Evolutionary conservation across 2,329 filamentous ascomycete genomes (phyloP).

Genomic region (Trichoderma polysporum): DNA sequence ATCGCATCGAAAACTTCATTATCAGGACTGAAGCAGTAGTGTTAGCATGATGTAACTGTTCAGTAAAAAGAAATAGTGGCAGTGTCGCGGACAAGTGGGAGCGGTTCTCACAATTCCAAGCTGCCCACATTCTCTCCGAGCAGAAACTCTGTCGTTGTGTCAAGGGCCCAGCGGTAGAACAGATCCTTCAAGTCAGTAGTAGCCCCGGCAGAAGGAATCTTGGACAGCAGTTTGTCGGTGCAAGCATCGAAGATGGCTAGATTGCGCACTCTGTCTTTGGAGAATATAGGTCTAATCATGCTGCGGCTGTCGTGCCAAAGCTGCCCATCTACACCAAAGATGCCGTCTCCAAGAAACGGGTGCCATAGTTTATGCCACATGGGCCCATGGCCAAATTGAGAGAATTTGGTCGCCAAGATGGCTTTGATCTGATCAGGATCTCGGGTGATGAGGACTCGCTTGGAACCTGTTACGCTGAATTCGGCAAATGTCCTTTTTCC

Average conservation of each 20-base stretch:
- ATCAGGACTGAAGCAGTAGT: slow-evolving; percentile 42
- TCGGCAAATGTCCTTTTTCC: slow-evolving; percentile 24
- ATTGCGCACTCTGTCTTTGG: slow-evolving; percentile 47
- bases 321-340: slow-evolving; percentile 54
- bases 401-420: slow-evolving; percentile 55
- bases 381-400: slow-evolving; percentile 51
- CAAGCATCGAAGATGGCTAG: slow-evolving; percentile 61
- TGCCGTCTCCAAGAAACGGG: slow-evolving; percentile 54
- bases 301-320: slow-evolving; percentile 54
- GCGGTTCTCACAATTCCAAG: slow-evolving; percentile 38
- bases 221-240: slow-evolving; percentile 56
- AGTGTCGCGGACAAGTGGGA: background rate
- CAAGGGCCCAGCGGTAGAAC: slow-evolving; percentile 65
- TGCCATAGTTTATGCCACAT: slow-evolving; percentile 44
- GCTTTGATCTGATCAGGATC: slow-evolving; percentile 60
- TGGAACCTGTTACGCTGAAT: slow-evolving; percentile 26
- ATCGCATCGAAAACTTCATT: slow-evolving; percentile 68
- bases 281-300: slow-evolving; percentile 56
- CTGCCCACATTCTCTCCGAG: slow-evolving; percentile 59
- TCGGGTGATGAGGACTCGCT: slow-evolving; percentile 44
- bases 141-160: slow-evolving; percentile 66
- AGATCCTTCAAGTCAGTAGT: slow-evolving; percentile 60
- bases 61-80: background rate
- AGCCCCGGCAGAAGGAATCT: slow-evolving; percentile 54
- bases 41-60: background rate